A percentile compares a stretch with the other conserved stretches of the same genome.
Evolutionary conservation across 495 filamentous ascomycete species (phyloP).

Genomic region (Trichocladium antarcticum): DNA sequence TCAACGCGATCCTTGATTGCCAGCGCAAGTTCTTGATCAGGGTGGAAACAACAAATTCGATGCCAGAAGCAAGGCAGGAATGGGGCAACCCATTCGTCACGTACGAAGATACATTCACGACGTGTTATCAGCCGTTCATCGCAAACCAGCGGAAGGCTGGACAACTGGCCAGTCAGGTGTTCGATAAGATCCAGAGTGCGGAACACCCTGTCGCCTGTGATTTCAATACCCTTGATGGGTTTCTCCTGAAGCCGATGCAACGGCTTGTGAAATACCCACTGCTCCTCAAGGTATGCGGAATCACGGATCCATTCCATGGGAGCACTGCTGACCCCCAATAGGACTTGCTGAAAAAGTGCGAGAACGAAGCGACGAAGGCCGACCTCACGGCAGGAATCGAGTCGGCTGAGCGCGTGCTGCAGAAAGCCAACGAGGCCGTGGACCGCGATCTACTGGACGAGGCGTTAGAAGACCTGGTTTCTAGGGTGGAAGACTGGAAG

Average conservation of each 20-base stretch:
- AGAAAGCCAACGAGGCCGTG: constrained; percentile 79
- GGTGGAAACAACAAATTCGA: constrained; percentile 86
- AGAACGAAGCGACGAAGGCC: constrained; percentile 52
- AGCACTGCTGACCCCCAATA: constrained; percentile 27
- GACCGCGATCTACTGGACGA: constrained; percentile 70
- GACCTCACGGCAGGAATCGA: constrained; percentile 64
- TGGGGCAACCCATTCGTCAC: constrained; percentile 81
- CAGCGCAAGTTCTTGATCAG: constrained; percentile 89
- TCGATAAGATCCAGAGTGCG: constrained; percentile 47
- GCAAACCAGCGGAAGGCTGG: constrained; percentile 75
- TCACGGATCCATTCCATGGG: constrained; percentile 8
- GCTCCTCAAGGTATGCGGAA: constrained; percentile 60
- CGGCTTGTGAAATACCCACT: constrained; percentile 88
- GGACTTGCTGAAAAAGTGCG: constrained; percentile 77
- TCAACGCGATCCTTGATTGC: constrained; percentile 89
- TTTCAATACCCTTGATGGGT: constrained; percentile 64
- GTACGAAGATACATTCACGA: constrained; percentile 66
- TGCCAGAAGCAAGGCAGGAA: constrained; percentile 65
- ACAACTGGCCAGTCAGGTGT: constrained; percentile 47
- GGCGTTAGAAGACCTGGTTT: constrained; percentile 67
- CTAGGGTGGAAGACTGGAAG: constrained; percentile 96
- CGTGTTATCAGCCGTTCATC: constrained; percentile 86
- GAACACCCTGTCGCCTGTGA: constrained; percentile 47
- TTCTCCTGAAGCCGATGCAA: constrained; percentile 94
- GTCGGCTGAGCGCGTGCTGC: constrained; percentile 63